Conservation (phyloP, 306 rosid genomes). For the Bauhinia variegata region DNA sequence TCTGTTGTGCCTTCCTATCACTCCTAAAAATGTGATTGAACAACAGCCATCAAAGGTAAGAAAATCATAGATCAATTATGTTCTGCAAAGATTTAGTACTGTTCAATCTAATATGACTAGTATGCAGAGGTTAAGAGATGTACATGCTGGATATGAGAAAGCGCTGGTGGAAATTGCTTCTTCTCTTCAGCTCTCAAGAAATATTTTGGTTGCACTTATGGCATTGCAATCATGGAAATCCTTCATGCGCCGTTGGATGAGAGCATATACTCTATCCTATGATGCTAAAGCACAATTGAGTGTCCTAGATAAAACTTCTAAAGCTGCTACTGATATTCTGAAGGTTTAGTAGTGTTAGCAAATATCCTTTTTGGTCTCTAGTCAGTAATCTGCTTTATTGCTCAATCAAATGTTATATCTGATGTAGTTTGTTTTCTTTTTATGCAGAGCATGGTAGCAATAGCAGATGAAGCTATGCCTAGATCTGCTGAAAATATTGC, state of each 20-base stretch:
- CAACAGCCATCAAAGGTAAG: slow-evolving; percentile 62
- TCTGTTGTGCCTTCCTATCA: slow-evolving; percentile 66
- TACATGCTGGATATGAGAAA: slow-evolving; percentile 70
- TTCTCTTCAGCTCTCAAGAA: slow-evolving; percentile 90
- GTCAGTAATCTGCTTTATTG: slow-evolving; percentile 24
- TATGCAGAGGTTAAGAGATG: slow-evolving; percentile 60
- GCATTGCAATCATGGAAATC: slow-evolving; percentile 92
- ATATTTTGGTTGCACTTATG: slow-evolving; percentile 74
- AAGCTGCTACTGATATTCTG: slow-evolving; percentile 77
- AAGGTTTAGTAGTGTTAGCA: slow-evolving; percentile 56
- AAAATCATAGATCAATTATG: slow-evolving; percentile 23
- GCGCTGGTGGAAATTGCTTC: slow-evolving; percentile 74
- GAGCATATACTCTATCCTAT: slow-evolving; percentile 55
- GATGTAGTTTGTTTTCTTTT: slow-evolving; percentile 36
- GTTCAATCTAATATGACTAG: slow-evolving; percentile 34
- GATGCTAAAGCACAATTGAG: slow-evolving; percentile 58
- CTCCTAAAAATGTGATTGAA: slow-evolving; percentile 66
- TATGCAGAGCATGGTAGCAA: slow-evolving; percentile 66
- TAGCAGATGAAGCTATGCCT: slow-evolving; percentile 78
- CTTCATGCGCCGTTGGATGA: slow-evolving; percentile 80
- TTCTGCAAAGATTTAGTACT: slow-evolving; percentile 25
- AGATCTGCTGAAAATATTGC: slow-evolving; percentile 92
- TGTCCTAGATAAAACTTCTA: slow-evolving; percentile 67
- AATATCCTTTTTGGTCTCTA: slow-evolving; percentile 22
- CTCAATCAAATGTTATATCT: slow-evolving; percentile 31